These are phyloP conservation scores for Kingdonia uniflora DNA, from an alignment of 164 flowering plant genomes.

Conservation along the genomic window DNA sequence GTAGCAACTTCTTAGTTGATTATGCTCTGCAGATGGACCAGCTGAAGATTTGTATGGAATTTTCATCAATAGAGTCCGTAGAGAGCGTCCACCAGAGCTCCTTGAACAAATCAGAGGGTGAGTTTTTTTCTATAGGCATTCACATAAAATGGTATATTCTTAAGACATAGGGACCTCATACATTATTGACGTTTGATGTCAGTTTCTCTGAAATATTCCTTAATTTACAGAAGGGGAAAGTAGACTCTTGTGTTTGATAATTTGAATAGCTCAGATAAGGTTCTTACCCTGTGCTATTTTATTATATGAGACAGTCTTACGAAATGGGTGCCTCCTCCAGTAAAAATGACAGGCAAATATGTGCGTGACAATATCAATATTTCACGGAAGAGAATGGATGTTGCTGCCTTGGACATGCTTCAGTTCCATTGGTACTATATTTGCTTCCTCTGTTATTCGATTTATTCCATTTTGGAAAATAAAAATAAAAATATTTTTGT, in stretches of 20 bases:
- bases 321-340: conserved; percentile 98
- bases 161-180: background rate
- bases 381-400: conserved; percentile 96
- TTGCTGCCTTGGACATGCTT: conserved; percentile 88
- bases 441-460: background rate
- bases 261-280: too few relatives aligned
- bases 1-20: background rate
- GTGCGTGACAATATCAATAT: conserved; percentile 63
- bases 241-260: too few relatives aligned
- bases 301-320: conserved; percentile 59
- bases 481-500: too few relatives aligned
- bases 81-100: conserved; percentile 84
- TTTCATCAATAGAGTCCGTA: conserved; percentile 79
- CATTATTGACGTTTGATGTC: too few relatives aligned
- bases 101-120: conserved; percentile 79
- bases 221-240: too few relatives aligned
- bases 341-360: conserved; percentile 81
- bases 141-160: background rate
- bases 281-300: conserved; percentile 6
- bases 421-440: conserved; percentile 84
- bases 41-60: conserved; percentile 97
- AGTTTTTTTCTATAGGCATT: conserved; percentile 16
- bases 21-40: conserved; percentile 72
- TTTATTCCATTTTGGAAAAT: too few relatives aligned
- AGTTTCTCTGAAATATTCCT: too few relatives aligned